A percentile compares a stretch with the other conserved stretches of the same genome.
These are phyloP conservation scores for Samsoniella hepiali DNA, from an alignment of 2,329 filamentous ascomycete genomes.

Conservation along the genomic window DNA sequence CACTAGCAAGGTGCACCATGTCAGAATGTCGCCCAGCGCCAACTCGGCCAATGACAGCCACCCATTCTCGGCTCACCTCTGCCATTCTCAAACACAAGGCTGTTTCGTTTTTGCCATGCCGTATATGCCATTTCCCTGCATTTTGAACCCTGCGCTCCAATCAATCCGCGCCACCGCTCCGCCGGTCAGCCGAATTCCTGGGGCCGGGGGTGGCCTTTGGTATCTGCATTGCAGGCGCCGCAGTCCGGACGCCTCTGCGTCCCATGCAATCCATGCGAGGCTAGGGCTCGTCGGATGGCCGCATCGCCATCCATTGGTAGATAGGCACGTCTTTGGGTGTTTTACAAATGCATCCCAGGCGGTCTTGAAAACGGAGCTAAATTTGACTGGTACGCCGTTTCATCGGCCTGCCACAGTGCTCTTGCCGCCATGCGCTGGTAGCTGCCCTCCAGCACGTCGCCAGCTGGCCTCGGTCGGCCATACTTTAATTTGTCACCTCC, in stretches of 20 bases:
- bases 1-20: background rate
- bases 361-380: background rate
- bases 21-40: background rate
- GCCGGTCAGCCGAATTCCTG: background rate
- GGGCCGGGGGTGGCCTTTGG: background rate
- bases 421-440: background rate
- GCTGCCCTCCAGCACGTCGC: background rate
- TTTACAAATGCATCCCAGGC: background rate
- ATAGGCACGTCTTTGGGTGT: background rate
- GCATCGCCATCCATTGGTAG: constrained; percentile 2
- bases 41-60: constrained; percentile 4
- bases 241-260: background rate
- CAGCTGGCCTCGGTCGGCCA: background rate
- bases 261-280: background rate
- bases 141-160: background rate
- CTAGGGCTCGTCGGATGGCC: background rate
- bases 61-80: background rate
- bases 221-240: background rate
- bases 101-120: constrained; percentile 12
- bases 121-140: background rate
- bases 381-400: background rate
- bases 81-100: constrained; percentile 10
- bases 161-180: background rate
- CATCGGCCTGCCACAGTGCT: constrained; percentile 1
- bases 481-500: background rate